Base-by-base conservation (phyloP, 2,329 filamentous ascomycete genomes). In the Chrysosporium queenslandicum region DNA sequence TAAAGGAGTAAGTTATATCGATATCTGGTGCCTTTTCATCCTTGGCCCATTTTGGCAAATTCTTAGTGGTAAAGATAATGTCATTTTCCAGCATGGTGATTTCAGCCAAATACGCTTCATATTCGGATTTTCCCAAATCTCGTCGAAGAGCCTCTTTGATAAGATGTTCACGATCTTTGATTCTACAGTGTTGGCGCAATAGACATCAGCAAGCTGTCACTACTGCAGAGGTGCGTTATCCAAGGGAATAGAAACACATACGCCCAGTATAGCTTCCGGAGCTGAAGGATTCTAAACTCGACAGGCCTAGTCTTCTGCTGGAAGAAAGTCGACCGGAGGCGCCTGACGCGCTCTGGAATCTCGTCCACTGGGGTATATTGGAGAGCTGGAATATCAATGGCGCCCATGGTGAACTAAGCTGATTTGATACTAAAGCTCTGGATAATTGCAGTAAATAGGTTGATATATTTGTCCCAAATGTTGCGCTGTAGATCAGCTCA, bases 231-330 rank as follows among this genome's bases (percentile, higher is more conserved):
- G 14, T 52, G 25, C 12, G 41, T 29, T 23, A 34, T 49, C 27
- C 3, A 39, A 6, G 4, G 37, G 41, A 36, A 39, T 18, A 11
- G n/a, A 21, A 32, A 32, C n/a, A 64, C 69, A 69, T 59, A 77
- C 74, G 80, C 89, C 92, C 92, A 97, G 75, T 95, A 97, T 53
- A 97, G 82, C 77, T 89, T 91, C 61, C 90, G 85, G 56, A 98
- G 81, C 76, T 97, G 92, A 51, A 81, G 77, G 57, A 90, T 75
- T 58, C 92, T 83, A 73, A 85, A 97, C 63, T 87, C 79, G 55
- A 96, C 66, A 51, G 87, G 78, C 65, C 88, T 88, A 40, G 90
- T 96, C 71, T 84, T 86, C 67, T 89, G 83, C 16, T 86, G 78
- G 60, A 78, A 77, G 71, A 87, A 97, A n/a, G 83, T 81, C 48